Percentiles rank a stretch among this genome's conserved stretches.
Conservation (phyloP, 2,329 filamentous ascomycete genomes). For the Akanthomyces lecanii region DNA sequence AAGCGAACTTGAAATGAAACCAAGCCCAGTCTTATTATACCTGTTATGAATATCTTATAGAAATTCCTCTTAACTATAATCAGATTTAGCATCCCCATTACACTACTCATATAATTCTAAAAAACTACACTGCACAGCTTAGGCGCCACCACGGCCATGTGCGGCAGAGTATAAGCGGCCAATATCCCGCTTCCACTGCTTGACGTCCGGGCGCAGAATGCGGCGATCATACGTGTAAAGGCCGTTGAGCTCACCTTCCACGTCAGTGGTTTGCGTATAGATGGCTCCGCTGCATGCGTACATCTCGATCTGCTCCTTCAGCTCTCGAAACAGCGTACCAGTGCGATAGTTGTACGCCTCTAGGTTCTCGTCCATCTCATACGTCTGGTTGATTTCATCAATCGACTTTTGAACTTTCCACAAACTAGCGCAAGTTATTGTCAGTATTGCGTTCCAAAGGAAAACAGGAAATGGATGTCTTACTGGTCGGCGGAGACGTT, state of each 20-base stretch:
- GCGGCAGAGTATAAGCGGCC: constrained; percentile 56
- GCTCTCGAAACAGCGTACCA: constrained; percentile 55
- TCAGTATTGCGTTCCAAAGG: neutral
- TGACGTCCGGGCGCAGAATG: constrained; percentile 50
- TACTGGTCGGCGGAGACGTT: constrained; percentile 60
- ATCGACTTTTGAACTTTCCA: constrained; percentile 62
- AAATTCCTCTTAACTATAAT: too few relatives aligned
- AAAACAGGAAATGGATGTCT: constrained; percentile 19
- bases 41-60: too few relatives aligned
- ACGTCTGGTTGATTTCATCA: constrained; percentile 59
- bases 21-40: too few relatives aligned
- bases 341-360: constrained; percentile 64
- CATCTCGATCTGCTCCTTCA: constrained; percentile 55
- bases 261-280: constrained; percentile 71
- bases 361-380: constrained; percentile 58
- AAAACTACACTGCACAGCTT: neutral
- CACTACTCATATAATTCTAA: too few relatives aligned
- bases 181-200: constrained; percentile 59
- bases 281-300: constrained; percentile 64
- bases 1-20: too few relatives aligned
- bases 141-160: constrained; percentile 21
- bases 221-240: constrained; percentile 65
- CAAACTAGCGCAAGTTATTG: constrained; percentile 37
- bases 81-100: too few relatives aligned
- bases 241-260: constrained; percentile 71